phyloP scores from a whole-genome alignment of 345 rosid species.

The Ceriops decandra region DNA sequence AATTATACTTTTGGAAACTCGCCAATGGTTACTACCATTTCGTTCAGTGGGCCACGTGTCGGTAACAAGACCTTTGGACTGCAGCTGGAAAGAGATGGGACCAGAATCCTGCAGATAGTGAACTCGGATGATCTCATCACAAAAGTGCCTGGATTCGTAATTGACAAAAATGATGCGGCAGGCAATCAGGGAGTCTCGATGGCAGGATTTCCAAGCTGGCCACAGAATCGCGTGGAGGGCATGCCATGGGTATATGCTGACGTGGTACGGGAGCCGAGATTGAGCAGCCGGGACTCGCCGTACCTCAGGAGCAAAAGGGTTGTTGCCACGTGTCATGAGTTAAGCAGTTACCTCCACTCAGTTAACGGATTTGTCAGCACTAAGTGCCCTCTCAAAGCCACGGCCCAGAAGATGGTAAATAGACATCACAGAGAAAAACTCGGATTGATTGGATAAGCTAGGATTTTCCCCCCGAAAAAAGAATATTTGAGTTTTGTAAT shows the following conservation, averaged over 20 bases:
- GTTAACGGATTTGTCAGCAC: conserved; percentile 70
- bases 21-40: conserved; percentile 17
- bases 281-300: conserved; percentile 68
- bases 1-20: conserved; percentile 3
- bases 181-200: neutral
- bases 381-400: conserved; percentile 60
- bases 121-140: conserved; percentile 31
- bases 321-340: conserved; percentile 80
- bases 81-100: conserved; percentile 20
- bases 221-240: conserved; percentile 50
- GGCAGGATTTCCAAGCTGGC: conserved; percentile 44
- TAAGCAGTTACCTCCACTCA: conserved; percentile 69
- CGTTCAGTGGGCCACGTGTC: conserved; percentile 33
- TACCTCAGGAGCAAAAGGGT: conserved; percentile 39
- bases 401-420: conserved; percentile 40
- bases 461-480: too few relatives aligned
- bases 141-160: conserved; percentile 29
- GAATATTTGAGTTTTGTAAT: too few relatives aligned
- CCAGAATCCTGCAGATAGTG: conserved; percentile 20
- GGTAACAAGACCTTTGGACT: conserved; percentile 23
- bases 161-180: conserved; percentile 1
- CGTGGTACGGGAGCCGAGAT: conserved; percentile 68
- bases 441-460: neutral
- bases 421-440: conserved; percentile 3
- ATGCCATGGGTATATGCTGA: conserved; percentile 80